These are phyloP conservation scores for Corylus avellana DNA, from an alignment of 306 rosid species.

Conservation along the genomic window DNA sequence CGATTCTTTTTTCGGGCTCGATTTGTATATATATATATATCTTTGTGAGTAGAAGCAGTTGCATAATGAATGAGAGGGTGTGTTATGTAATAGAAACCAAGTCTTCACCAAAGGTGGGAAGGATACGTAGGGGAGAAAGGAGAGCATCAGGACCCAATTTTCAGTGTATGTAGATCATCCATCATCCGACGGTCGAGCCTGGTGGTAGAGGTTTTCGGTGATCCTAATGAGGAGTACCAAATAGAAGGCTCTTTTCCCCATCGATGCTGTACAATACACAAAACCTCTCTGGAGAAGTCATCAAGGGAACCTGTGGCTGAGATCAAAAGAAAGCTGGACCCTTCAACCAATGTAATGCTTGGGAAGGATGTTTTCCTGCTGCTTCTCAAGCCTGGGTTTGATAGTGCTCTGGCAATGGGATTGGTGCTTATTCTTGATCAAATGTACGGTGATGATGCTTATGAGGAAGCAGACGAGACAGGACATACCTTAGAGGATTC, in stretches of 20 bases:
- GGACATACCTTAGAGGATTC: not conserved
- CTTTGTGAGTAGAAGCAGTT: no score
- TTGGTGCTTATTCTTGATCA: constrained; percentile 37
- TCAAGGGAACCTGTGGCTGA: constrained; percentile 23
- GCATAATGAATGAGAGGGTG: no score
- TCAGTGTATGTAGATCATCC: constrained; percentile 20
- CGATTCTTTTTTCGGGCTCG: no score
- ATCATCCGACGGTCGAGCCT: constrained; percentile 35
- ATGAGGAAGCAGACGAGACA: not conserved
- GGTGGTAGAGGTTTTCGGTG: constrained; percentile 17
- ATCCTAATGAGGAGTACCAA: constrained; percentile 32
- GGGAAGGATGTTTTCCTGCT: constrained; percentile 36
- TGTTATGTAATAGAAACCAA: constrained; percentile 27
- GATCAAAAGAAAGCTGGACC: constrained; percentile 27
- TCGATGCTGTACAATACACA: constrained; percentile 26
- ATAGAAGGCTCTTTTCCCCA: constrained; percentile 26
- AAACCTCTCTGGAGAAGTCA: not conserved
- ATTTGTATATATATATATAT: no score
- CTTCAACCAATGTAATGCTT: constrained; percentile 25
- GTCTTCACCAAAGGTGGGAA: constrained; percentile 40
- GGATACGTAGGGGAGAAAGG: constrained; percentile 27
- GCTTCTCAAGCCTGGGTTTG: constrained; percentile 21
- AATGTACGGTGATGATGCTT: constrained; percentile 11
- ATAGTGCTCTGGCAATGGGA: constrained; percentile 38
- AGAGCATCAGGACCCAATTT: constrained; percentile 19